phyloP scores from a whole-genome alignment of 1,284 basidiomycete genomes.

The Ceratobasidium sp. region DNA sequence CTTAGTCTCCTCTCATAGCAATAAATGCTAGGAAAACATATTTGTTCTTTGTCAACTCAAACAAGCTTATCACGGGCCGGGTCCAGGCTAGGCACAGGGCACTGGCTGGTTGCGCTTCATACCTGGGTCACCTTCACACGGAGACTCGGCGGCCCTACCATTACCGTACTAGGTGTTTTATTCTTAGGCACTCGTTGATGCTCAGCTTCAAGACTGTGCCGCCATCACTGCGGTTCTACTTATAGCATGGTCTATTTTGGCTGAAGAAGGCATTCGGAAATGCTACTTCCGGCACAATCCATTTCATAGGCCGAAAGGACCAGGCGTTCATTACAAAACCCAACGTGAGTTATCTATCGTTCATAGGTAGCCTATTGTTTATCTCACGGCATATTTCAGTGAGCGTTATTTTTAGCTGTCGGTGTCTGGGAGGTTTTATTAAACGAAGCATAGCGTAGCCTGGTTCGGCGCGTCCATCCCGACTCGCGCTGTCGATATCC shows the following conservation, averaged over 20 bases:
- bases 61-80: too few relatives aligned
- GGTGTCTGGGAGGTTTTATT: background rate
- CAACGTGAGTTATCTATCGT: background rate
- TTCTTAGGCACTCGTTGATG: background rate
- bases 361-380: background rate
- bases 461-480: background rate
- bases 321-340: background rate
- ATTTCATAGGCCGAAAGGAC: background rate
- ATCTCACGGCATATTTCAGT: background rate
- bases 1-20: too few relatives aligned
- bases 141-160: too few relatives aligned
- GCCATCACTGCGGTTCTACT: background rate
- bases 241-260: background rate
- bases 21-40: too few relatives aligned
- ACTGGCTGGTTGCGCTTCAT: too few relatives aligned
- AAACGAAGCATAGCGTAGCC: too few relatives aligned
- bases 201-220: background rate
- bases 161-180: too few relatives aligned
- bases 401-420: background rate
- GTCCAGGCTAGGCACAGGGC: too few relatives aligned
- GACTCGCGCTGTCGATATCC: slow-evolving; percentile 12
- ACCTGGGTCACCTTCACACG: too few relatives aligned
- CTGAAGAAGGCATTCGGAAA: background rate
- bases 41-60: too few relatives aligned
- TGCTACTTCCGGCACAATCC: slow-evolving; percentile 4